These are phyloP conservation scores for Persicaria maculosa DNA, from an alignment of 148 eudicot species.

Conservation along the genomic window DNA sequence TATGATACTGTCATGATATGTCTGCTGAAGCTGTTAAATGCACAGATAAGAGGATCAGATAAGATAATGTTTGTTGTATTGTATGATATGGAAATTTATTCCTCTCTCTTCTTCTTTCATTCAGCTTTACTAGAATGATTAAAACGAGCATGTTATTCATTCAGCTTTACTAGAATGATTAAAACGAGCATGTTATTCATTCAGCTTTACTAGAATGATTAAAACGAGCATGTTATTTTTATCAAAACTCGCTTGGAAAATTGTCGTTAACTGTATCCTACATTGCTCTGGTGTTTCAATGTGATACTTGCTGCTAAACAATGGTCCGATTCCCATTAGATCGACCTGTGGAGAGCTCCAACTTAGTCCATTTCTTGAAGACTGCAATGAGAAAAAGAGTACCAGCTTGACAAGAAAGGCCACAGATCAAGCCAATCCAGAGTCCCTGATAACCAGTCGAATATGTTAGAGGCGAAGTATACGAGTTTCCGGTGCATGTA, in stretches of 20 bases:
- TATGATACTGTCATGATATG: not conserved
- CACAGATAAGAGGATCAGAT: not conserved
- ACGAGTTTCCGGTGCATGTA: not conserved
- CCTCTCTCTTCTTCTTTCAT: not conserved
- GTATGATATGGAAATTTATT: not conserved
- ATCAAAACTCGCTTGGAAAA: not conserved
- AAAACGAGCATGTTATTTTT: not conserved
- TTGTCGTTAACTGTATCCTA: not conserved
- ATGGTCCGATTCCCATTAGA: not conserved
- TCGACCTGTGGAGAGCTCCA: conserved; percentile 19
- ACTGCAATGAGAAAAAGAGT: conserved; percentile 38
- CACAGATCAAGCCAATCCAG: conserved; percentile 63
- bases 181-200: not conserved
- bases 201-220: not conserved
- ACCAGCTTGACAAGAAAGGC: conserved; percentile 37
- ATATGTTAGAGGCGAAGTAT: not conserved
- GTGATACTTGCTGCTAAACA: not conserved
- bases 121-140: not conserved
- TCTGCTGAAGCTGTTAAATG: not conserved
- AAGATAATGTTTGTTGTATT: not conserved
- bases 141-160: not conserved
- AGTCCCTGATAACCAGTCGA: conserved; percentile 33
- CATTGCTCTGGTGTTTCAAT: not conserved
- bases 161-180: not conserved
- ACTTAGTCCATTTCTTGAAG: conserved; percentile 32